Evolutionary conservation across 345 rosid species (phyloP), one percentile per base, ranked within the genome.

Genomic region (Reutealis trisperma): DNA sequence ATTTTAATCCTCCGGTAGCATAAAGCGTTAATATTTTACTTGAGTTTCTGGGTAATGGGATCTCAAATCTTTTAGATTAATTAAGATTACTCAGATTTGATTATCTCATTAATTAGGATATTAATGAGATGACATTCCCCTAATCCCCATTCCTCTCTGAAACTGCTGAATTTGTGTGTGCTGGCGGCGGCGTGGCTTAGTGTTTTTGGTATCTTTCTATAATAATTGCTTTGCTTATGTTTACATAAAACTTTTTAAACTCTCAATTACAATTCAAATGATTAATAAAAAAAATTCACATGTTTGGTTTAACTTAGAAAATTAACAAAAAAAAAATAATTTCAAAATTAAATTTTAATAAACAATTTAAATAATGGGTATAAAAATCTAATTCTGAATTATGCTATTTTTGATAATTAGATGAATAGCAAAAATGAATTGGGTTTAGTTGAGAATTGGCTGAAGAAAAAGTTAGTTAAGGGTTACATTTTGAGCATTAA

Each of bases 141-240:
- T 42, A 47, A 25, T 62, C 37, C 37, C 37, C 37, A 34, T 34
- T 34, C 37, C 37, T 34, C 2, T 27, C 30, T 27, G 30, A 1
- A 27, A 27, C 30, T 34, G 37, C 37, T 34, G 37, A 54, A 49
- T 7, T 58, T 8, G 15, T n/a, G 49, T 77, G 79, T 75, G 75
- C 61, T 80, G 85, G 85, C 80, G 73, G 71, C 75, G 76, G 83
- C 81, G 52, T 64, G 77, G 81, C 55, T 73, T 55, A 57, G 68
- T 58, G 62, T 42, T 47, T 55, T 49, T 5, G 72, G 42, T 54
- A 66, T 66, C 71, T 73, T 24, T 51, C 55, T 37, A 74, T 72
- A n/a, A 22, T 59, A 4, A 58, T 34, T 59, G 15, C n/a, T 8
- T 4, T 6, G 4, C 54, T 49, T 34, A 34, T 34, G 37, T 34